These are phyloP conservation scores for Sergeia podlipaevii DNA, from an alignment of 208 protist genomes.

Conservation along the genomic window DNA sequence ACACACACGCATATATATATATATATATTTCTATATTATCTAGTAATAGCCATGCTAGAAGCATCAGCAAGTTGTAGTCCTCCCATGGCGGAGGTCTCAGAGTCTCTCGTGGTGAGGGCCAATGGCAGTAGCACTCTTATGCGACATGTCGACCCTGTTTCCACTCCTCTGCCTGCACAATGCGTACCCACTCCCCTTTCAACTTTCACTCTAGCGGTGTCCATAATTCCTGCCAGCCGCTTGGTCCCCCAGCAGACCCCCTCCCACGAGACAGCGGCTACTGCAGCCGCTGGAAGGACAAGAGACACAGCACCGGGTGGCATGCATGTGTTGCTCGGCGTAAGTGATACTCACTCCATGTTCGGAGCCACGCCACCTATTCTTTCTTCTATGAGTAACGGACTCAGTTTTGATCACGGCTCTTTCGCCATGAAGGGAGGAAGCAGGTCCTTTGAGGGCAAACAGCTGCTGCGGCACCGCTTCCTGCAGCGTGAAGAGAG, in stretches of 20 bases:
- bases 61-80: not conserved
- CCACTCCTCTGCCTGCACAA: no score
- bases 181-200: conserved; percentile 15
- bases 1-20: no score
- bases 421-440: no score
- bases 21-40: conserved; percentile 2
- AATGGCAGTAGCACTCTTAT: no score
- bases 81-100: not conserved
- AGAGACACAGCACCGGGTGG: not conserved
- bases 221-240: conserved; percentile 22
- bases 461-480: conserved; percentile 14
- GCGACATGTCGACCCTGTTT: no score
- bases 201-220: conserved; percentile 28
- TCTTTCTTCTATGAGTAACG: not conserved
- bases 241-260: conserved; percentile 5
- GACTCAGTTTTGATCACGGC: not conserved
- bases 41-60: not conserved
- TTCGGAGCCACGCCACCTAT: conserved; percentile 3
- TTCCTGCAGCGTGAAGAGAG: not conserved
- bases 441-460: conserved; percentile 34
- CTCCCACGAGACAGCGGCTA: not conserved
- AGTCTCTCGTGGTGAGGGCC: not conserved
- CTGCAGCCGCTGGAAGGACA: not conserved
- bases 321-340: not conserved
- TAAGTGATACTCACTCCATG: not conserved